A percentile compares a stretch with the other conserved stretches of the same genome.
These are phyloP conservation scores for Colletotrichum sp. DNA, from an alignment of 2,329 filamentous ascomycete species.

Conservation along the genomic window DNA sequence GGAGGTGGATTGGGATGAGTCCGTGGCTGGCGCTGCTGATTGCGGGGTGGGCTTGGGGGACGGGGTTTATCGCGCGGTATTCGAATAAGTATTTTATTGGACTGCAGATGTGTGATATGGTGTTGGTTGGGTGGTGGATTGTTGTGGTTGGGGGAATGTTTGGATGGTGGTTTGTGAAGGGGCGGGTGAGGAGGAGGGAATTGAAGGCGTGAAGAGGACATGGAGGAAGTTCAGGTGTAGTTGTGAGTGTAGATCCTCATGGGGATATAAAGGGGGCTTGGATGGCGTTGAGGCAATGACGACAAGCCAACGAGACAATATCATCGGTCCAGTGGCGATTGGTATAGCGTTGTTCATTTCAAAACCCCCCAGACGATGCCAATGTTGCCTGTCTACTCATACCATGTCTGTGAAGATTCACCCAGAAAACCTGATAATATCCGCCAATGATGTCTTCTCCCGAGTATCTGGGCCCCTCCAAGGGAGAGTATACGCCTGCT, in stretches of 20 bases:
- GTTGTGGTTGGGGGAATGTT: not conserved
- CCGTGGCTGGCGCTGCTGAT: constrained; percentile 14
- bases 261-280: not conserved
- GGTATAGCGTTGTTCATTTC: too few relatives aligned
- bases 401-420: accelerated
- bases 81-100: constrained; percentile 42
- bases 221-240: too few relatives aligned
- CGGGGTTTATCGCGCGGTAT: constrained; percentile 32
- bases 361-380: too few relatives aligned
- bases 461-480: too few relatives aligned
- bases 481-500: too few relatives aligned
- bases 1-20: not conserved
- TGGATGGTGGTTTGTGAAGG: not conserved
- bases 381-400: accelerated
- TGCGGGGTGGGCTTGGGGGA: constrained; percentile 13
- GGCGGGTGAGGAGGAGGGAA: not conserved
- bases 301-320: not conserved
- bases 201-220: not conserved
- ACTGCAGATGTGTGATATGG: constrained; percentile 41
- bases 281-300: too few relatives aligned
- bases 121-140: constrained; percentile 30
- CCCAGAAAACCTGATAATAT: not conserved
- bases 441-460: too few relatives aligned
- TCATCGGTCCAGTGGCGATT: too few relatives aligned
- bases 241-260: not conserved